Evolutionary conservation across 331 rosid species (phyloP).

Genomic region (Acacia concinna): DNA sequence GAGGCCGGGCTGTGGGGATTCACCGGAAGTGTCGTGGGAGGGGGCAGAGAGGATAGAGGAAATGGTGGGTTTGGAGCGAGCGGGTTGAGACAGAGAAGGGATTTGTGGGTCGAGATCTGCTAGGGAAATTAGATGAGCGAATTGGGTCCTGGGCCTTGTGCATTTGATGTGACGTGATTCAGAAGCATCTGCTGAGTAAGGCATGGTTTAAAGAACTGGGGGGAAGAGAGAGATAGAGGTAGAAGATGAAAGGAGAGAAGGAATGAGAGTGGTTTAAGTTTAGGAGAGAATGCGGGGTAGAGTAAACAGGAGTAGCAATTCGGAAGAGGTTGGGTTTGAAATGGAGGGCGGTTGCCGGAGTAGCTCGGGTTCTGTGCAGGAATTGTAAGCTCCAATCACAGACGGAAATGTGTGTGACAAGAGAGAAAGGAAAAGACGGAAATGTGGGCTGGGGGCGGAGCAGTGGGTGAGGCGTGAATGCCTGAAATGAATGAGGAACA

Average conservation of each 20-base stretch:
- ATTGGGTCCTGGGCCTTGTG: constrained; percentile 71
- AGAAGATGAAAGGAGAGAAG: neutral
- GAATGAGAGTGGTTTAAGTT: neutral
- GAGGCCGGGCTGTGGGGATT: constrained; percentile 32
- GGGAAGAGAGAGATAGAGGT: neutral
- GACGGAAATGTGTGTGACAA: too few species aligned
- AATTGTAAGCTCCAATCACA: too few species aligned
- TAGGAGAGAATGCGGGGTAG: neutral
- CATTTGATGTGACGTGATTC: constrained; percentile 48
- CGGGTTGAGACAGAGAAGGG: constrained; percentile 59
- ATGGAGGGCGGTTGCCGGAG: too few species aligned
- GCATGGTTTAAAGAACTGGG: constrained; percentile 43
- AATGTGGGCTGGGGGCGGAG: neutral
- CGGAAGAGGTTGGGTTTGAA: too few species aligned
- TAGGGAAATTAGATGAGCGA: constrained; percentile 54
- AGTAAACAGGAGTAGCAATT: neutral
- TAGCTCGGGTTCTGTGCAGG: too few species aligned
- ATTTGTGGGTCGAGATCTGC: constrained; percentile 66
- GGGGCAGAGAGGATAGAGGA: constrained; percentile 79
- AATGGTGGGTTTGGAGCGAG: constrained; percentile 75
- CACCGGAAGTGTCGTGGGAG: constrained; percentile 46
- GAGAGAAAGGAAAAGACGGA: too few species aligned
- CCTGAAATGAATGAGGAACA: too few species aligned
- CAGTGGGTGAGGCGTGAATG: neutral
- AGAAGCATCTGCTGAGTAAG: constrained; percentile 38